phyloP scores from a whole-genome alignment of 139 green algal genomes.

The Chlorella sorokiniana region DNA sequence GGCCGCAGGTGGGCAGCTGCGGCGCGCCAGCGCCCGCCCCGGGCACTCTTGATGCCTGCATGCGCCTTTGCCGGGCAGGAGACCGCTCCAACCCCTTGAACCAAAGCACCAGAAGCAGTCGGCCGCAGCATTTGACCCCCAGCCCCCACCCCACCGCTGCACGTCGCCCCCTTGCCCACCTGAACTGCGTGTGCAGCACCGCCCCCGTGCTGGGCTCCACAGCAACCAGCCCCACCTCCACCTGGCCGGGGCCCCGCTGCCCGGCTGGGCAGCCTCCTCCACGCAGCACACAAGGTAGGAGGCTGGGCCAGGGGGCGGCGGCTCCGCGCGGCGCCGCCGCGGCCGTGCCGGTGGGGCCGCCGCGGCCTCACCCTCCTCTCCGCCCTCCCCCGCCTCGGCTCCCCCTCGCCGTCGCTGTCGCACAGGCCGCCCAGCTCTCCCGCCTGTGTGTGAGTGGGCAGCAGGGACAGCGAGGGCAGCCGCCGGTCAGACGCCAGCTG shows the following conservation, averaged over 20 bases:
- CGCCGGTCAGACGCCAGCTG: too few relatives aligned
- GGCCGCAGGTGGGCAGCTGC: too few relatives aligned
- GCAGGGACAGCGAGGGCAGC: background rate
- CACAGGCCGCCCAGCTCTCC: conserved; percentile 23
- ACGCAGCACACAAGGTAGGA: conserved; percentile 56
- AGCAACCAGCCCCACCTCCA: conserved; percentile 69
- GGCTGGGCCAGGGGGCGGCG: conserved; percentile 15
- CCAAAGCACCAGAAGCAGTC: background rate
- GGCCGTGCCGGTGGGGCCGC: too few relatives aligned
- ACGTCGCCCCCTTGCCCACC: conserved; percentile 1
- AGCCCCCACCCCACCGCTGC: too few relatives aligned
- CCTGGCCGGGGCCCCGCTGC: background rate
- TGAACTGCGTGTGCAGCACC: conserved; percentile 66
- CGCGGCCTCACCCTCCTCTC: background rate
- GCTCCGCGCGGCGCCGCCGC: conserved; percentile 21
- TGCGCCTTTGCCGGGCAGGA: too few relatives aligned
- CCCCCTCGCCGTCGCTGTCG: background rate
- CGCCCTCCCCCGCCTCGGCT: background rate
- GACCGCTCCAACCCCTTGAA: too few relatives aligned
- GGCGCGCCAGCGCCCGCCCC: too few relatives aligned
- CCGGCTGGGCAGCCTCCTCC: conserved; percentile 27
- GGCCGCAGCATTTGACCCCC: background rate
- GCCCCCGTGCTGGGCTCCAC: conserved; percentile 80
- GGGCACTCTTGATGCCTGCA: too few relatives aligned
- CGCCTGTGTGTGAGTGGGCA: background rate